Percentiles rank a stretch among this genome's conserved stretches.
Evolutionary conservation across 257 asterid species (phyloP).

Genomic region (Capsicum rhomboideum): DNA sequence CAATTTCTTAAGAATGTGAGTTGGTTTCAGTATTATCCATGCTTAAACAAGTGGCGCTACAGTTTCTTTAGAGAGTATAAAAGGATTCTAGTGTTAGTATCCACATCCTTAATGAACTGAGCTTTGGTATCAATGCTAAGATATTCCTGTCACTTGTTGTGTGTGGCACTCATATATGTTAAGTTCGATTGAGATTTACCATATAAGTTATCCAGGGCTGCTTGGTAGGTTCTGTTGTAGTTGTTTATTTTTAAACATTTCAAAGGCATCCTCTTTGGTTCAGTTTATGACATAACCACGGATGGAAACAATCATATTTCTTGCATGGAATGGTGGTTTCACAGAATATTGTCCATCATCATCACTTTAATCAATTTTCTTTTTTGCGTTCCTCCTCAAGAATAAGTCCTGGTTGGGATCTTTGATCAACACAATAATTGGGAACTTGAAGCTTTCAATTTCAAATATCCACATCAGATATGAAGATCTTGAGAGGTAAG

Average conservation of each 20-base stretch:
- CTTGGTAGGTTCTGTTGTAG: neutral
- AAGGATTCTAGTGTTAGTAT: neutral
- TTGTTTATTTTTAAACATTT: neutral
- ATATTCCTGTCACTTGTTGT: neutral
- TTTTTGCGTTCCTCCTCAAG: constrained; percentile 32
- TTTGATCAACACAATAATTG: constrained; percentile 86
- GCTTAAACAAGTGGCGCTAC: neutral
- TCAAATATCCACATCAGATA: constrained; percentile 95
- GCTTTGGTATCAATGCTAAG: neutral
- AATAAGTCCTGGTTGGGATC: constrained; percentile 96
- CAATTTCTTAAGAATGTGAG: neutral
- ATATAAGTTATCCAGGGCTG: neutral
- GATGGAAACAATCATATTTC: neutral
- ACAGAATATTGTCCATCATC: neutral
- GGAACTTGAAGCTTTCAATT: constrained; percentile 93
- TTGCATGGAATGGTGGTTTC: neutral
- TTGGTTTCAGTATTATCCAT: neutral
- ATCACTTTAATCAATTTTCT: constrained; percentile 14
- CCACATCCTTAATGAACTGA: neutral
- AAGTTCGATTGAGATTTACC: neutral
- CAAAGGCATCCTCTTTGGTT: neutral
- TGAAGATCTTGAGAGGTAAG: constrained; percentile 94
- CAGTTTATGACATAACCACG: neutral
- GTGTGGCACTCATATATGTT: neutral
- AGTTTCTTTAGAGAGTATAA: neutral